Base-by-base conservation (phyloP, 2,329 filamentous ascomycete species). In the Fusarium goolgardi region DNA sequence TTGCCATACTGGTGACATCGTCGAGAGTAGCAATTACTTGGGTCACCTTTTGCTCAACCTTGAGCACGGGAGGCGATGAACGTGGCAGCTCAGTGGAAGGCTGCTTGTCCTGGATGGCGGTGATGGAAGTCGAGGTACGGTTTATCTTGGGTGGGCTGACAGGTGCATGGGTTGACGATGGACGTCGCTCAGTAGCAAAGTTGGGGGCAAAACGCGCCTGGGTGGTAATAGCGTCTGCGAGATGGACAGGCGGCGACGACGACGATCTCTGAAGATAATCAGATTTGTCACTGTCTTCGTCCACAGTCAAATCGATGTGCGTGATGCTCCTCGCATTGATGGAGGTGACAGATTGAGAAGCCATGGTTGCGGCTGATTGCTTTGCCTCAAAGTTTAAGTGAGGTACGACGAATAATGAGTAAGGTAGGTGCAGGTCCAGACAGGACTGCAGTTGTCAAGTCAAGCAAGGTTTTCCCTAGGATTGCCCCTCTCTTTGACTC, bases 81-180 rank as follows among this genome's bases (percentile, higher is more conserved):
- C 44, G 59, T 40, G 39, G 32, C 25, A 51, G 39, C n/a, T 61
- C 68, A 47, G 29, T 27, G 21, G 46, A 55, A n/a, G 27, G 25
- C 23, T 49, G 43, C 39, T 52, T 44, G n/a, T 35, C 37, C 34
- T 58, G 60, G 39, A 39, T 50, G 16, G 59, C n/a, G 23, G 56
- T 27, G 53, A 45, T 63, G 53, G 41, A 56, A 35, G 52, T 35
- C 25, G 44, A 44, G 25, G 65, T 53, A 55, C 75, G 71, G 54
- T 71, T 73, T 41, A 75, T 52, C 4, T 65, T 73, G 25, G 75
- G 74, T 15, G 77, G 76, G 61, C 74, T 79, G 55, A 75, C 72
- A 53, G 72, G 68, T 35, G 63, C 47, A 46, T 60, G 56, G 44
- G 45, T 63, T 52, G 58, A 55, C 15, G 63, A 58, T 41, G 65